Base-by-base conservation (phyloP, 2,329 filamentous ascomycete species). In the Penicillium palitans region DNA sequence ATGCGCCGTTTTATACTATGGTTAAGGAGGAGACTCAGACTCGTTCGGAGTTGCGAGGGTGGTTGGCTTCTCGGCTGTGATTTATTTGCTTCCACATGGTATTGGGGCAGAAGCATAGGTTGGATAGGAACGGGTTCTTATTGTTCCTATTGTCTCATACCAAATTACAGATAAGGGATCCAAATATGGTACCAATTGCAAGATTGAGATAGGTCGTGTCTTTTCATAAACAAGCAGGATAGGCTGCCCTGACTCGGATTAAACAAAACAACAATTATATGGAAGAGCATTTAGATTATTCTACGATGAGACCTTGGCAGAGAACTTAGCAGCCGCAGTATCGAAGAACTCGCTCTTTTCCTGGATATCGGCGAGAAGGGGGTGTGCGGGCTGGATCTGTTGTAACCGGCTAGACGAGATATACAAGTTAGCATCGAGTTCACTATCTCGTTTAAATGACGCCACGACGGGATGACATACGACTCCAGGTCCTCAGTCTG, bases 311-410 rank as follows among this genome's bases (percentile, higher is more conserved):
- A 91, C 91, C 81, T 93, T 96, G 35, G 93, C 84, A 65, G 86
- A 88, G 77, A 95, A 98, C 79, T 96, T 98, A 27, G 85, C 82
- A 21, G 90, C 90, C 13, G 93, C 93, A 68, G 87, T 87, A 74
- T 96, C 91, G 72, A 98, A 98, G 58, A 92, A 78, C n/a, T 82
- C 84, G 74, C 87, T 91, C 87, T 96, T 98, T 77, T 91, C 90
- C 69, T 87, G 83, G 67, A 96, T 78, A 67, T 96, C 93, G 41
- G 76, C 73, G 57, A 97, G 74, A 61, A 95, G 80, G 35, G 85
- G 78, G 75, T 97, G 92, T 53, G 87, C 77, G 27, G 88, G 83
- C 54, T 89, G 83, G 17, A 79, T 78, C 52, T 81, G 83, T 58
- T 71, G 63, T 64, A 86, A 72, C 25, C 60, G 70, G 29, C 75